phyloP scores from a whole-genome alignment of 352 stramenopile species.

The Halophytophthora polymorphica region DNA sequence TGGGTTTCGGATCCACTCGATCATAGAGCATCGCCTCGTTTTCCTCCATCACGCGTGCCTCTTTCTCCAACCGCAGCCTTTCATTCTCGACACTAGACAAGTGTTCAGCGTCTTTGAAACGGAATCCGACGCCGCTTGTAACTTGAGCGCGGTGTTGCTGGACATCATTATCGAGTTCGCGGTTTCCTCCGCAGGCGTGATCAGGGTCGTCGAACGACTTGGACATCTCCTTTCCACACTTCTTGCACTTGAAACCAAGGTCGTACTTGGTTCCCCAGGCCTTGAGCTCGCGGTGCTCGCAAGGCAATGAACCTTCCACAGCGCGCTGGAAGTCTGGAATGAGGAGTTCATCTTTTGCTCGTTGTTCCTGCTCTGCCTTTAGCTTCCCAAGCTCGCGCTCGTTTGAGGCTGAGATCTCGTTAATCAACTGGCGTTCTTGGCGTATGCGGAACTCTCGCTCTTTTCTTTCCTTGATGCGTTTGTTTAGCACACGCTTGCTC shows the following conservation, averaged over 20 bases:
- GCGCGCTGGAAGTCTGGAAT: constrained; percentile 61
- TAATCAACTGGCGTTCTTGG: constrained; percentile 44
- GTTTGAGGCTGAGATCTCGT: constrained; percentile 35
- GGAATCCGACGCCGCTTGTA: constrained; percentile 34
- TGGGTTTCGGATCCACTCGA: constrained; percentile 49
- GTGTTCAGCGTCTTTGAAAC: constrained; percentile 34
- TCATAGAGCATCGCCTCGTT: constrained; percentile 59
- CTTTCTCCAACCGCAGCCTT: constrained; percentile 67
- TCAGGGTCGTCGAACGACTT: constrained; percentile 52
- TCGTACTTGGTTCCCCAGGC: constrained; percentile 66
- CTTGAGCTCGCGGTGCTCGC: constrained; percentile 59
- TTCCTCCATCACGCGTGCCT: constrained; percentile 49
- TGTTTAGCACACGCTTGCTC: constrained; percentile 40
- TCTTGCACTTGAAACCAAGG: constrained; percentile 52
- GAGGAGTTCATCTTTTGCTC: constrained; percentile 28
- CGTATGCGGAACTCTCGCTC: constrained; percentile 49
- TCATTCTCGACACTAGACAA: constrained; percentile 54
- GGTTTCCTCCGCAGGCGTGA: constrained; percentile 42
- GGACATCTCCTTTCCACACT: constrained; percentile 67
- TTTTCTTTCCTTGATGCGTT: constrained; percentile 38
- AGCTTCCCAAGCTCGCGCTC: constrained; percentile 28
- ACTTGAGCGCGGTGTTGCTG: constrained; percentile 43
- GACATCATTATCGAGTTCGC: constrained; percentile 48
- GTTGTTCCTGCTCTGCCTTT: constrained; percentile 25
- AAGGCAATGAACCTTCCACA: constrained; percentile 37